Evolutionary conservation across 2,329 filamentous ascomycete genomes (phyloP).

Genomic region (Xylariaceae sp.): DNA sequence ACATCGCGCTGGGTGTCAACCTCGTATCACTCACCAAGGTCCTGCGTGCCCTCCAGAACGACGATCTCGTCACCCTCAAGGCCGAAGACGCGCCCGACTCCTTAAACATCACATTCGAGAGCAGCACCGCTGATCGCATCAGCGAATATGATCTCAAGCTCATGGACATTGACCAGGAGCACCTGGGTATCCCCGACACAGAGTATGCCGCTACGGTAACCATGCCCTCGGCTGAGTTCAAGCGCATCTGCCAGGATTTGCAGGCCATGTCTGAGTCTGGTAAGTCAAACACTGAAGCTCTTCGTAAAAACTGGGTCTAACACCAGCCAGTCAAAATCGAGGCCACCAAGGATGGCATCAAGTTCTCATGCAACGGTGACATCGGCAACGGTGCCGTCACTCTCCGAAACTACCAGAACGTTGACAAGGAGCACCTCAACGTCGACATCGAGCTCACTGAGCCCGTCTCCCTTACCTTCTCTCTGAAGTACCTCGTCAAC

Average conservation of each 20-base stretch:
- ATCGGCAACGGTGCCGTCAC: slow-evolving; percentile 95
- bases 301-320: neutral
- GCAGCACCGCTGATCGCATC: slow-evolving; percentile 76
- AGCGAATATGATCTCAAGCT: slow-evolving; percentile 99
- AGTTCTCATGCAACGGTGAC: slow-evolving; percentile 88
- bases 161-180: slow-evolving; percentile 99
- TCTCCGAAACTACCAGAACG: slow-evolving; percentile 77
- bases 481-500: slow-evolving; percentile 98
- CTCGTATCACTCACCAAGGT: slow-evolving; percentile 95
- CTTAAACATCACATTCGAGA: slow-evolving; percentile 94
- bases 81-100: slow-evolving; percentile 95
- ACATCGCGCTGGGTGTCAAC: slow-evolving; percentile 97
- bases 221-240: slow-evolving; percentile 87
- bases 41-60: slow-evolving; percentile 85
- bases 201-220: slow-evolving; percentile 89
- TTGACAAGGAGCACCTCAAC: slow-evolving; percentile 82
- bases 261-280: slow-evolving; percentile 91
- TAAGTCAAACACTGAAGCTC: slow-evolving; percentile 43
- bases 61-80: slow-evolving; percentile 92
- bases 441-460: slow-evolving; percentile 88
- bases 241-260: slow-evolving; percentile 89
- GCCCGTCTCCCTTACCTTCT: slow-evolving; percentile 92
- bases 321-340: slow-evolving; percentile 74
- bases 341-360: slow-evolving; percentile 93
- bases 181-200: slow-evolving; percentile 97